Evolutionary conservation across 176 grass and related monocot genomes (phyloP).

Genomic region (Musa itinerans): DNA sequence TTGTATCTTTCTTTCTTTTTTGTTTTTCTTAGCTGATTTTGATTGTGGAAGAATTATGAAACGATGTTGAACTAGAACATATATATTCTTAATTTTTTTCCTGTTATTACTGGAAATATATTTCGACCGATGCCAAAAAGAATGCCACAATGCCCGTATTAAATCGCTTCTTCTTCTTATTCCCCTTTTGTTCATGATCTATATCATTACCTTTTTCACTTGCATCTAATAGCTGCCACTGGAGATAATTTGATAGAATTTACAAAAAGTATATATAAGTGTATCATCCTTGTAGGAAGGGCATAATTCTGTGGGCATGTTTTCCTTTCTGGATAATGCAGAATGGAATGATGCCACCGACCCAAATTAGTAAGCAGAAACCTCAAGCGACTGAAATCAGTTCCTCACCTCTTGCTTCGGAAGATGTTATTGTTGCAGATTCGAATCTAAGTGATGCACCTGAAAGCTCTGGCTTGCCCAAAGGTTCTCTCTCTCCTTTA

Average conservation of each 20-base stretch:
- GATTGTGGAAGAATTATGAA: too few species aligned
- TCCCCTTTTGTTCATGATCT: too few species aligned
- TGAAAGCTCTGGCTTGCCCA: constrained; percentile 9
- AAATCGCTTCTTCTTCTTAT: too few species aligned
- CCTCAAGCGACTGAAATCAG: neutral
- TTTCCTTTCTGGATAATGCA: neutral
- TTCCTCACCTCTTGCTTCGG: constrained; percentile 3
- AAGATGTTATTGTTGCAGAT: constrained; percentile 8
- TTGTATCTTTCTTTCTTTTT: too few species aligned
- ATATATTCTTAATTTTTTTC: too few species aligned
- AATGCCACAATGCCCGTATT: too few species aligned
- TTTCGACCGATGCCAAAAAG: too few species aligned
- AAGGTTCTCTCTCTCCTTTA: neutral
- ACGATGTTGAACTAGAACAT: too few species aligned
- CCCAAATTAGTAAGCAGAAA: neutral
- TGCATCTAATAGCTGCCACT: too few species aligned
- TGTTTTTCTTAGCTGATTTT: too few species aligned
- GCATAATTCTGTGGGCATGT: neutral
- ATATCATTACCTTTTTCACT: too few species aligned
- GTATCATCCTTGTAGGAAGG: neutral
- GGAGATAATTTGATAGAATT: neutral
- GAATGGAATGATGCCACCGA: neutral
- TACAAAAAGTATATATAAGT: neutral
- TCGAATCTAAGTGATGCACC: constrained; percentile 8
- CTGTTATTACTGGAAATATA: too few species aligned